A percentile compares a stretch with the other conserved stretches of the same genome.
Evolutionary conservation across 1,139 yeast genomes (phyloP).

Genomic region (Debaryomyces nepalensis): DNA sequence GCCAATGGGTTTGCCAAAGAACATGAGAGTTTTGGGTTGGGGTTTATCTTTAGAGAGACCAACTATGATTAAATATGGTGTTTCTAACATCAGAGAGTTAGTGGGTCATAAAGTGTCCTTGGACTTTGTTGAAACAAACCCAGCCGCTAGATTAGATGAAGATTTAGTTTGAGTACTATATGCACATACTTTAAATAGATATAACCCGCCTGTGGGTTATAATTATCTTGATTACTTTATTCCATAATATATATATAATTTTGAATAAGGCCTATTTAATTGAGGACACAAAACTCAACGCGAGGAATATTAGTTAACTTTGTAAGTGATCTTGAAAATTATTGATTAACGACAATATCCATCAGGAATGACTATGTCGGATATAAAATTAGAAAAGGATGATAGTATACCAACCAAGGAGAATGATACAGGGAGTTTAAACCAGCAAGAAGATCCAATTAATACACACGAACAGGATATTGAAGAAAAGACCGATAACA

Average conservation of each 20-base stretch:
- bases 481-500: conserved; percentile 2
- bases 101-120: conserved; percentile 93
- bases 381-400: conserved; percentile 7
- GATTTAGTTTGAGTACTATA: conserved; percentile 33
- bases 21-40: conserved; percentile 95
- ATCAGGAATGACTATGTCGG: neutral
- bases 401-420: conserved; percentile 1
- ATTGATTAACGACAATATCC: neutral
- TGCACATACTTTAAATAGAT: conserved; percentile 6
- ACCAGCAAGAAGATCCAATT: conserved; percentile 3
- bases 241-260: conserved; percentile 3
- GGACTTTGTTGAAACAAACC: conserved; percentile 92
- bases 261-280: neutral
- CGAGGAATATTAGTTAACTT: conserved; percentile 3
- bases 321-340: neutral
- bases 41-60: conserved; percentile 98
- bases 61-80: conserved; percentile 97
- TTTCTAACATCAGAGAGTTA: conserved; percentile 91
- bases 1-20: conserved; percentile 95
- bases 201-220: neutral
- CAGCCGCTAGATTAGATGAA: conserved; percentile 94
- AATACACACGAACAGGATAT: conserved; percentile 1
- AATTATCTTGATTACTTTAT: neutral
- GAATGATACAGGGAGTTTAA: conserved; percentile 1
- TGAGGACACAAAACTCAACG: conserved; percentile 4